These are phyloP conservation scores for Fusarium duplospermum DNA, from an alignment of 2,329 filamentous ascomycete species.

Conservation along the genomic window DNA sequence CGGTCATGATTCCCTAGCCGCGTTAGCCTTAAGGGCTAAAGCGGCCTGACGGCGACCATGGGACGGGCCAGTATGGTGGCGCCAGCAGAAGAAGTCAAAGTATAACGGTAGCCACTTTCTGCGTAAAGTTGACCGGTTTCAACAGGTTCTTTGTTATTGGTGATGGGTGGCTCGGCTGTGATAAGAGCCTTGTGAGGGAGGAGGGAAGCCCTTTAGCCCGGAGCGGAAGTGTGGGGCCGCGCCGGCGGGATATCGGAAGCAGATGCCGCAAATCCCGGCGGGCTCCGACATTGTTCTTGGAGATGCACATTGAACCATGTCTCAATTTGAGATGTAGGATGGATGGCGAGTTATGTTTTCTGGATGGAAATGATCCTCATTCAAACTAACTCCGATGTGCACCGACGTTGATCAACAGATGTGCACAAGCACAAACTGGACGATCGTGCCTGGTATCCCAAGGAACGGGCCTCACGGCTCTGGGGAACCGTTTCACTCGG, in stretches of 20 bases:
- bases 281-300: slow-evolving; percentile 2
- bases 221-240: slow-evolving; percentile 28
- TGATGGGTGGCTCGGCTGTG: slow-evolving; percentile 1
- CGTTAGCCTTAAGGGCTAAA: slow-evolving; percentile 31
- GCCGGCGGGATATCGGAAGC: slow-evolving; percentile 14
- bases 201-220: slow-evolving; percentile 11
- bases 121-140: slow-evolving; percentile 11
- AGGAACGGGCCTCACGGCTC: background rate
- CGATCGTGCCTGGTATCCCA: background rate
- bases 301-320: background rate
- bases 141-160: slow-evolving; percentile 3
- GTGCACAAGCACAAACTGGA: background rate
- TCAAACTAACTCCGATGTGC: background rate
- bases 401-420: background rate
- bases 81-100: slow-evolving; percentile 18
- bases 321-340: background rate
- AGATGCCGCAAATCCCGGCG: background rate
- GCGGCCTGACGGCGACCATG: slow-evolving; percentile 27
- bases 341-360: background rate
- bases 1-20: slow-evolving; percentile 15
- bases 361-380: no score
- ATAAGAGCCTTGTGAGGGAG: slow-evolving; percentile 3
- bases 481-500: background rate
- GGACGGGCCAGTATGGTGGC: slow-evolving; percentile 24
- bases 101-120: slow-evolving; percentile 23